Percentiles rank a stretch among this genome's conserved stretches.
Evolutionary conservation across 805 yeast genomes (phyloP).

Genomic region (Spencermartinsiella europaea): DNA sequence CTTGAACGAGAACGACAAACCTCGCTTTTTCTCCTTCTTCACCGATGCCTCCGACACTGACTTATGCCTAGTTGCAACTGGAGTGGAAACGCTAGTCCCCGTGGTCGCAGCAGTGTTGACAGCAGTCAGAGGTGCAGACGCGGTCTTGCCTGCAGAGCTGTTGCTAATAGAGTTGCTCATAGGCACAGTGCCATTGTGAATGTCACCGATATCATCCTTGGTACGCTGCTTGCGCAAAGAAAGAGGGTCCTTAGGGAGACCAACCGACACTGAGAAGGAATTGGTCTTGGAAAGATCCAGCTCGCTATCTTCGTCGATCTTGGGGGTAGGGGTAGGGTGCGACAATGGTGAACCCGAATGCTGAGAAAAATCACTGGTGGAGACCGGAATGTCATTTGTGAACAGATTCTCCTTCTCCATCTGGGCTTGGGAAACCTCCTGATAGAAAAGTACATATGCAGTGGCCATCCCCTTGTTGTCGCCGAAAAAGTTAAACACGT

Average conservation of each 20-base stretch:
- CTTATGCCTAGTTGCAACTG: background rate
- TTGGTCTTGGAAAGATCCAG: constrained; percentile 1
- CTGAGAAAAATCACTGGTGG: constrained; percentile 1
- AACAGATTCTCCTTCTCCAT: constrained; percentile 25
- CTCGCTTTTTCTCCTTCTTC: constrained; percentile 10
- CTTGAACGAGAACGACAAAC: constrained; percentile 13
- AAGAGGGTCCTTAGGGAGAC: background rate
- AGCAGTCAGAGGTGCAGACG: background rate
- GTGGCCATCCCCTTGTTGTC: constrained; percentile 83
- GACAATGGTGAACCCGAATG: background rate
- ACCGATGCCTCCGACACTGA: background rate
- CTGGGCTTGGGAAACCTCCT: constrained; percentile 37
- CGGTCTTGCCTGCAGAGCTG: background rate
- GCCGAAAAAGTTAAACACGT: constrained; percentile 82
- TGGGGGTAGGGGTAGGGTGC: constrained; percentile 1
- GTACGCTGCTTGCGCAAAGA: background rate
- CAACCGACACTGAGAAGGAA: background rate
- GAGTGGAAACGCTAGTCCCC: background rate
- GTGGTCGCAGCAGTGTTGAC: background rate
- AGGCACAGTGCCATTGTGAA: background rate
- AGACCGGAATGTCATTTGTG: constrained; percentile 22
- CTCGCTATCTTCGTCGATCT: constrained; percentile 11
- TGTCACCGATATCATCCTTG: background rate
- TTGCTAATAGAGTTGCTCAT: background rate
- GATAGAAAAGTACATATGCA: constrained; percentile 85